A percentile compares a stretch with the other conserved stretches of the same genome.
Conservation (phyloP, 1,139 yeast genomes). For the Yamadazyma taylorii region DNA sequence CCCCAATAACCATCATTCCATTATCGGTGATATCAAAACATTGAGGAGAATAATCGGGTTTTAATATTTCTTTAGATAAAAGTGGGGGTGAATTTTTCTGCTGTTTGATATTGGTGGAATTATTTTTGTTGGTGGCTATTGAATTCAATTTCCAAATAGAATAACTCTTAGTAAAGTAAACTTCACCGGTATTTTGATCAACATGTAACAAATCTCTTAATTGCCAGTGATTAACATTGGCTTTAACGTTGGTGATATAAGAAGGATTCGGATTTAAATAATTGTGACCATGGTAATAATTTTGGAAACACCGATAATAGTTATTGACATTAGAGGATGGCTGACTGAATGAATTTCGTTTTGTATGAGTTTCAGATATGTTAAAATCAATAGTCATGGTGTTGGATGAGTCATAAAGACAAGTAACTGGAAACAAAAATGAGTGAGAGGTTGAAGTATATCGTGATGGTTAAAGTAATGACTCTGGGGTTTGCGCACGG, state of each 20-base stretch:
- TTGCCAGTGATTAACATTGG: constrained; percentile 76
- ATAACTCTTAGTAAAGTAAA: constrained; percentile 37
- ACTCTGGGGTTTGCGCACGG: too few relatives aligned
- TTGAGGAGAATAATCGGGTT: constrained; percentile 58
- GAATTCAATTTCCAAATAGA: constrained; percentile 24
- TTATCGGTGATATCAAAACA: constrained; percentile 60
- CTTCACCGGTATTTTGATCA: constrained; percentile 26
- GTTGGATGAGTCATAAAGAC: too few relatives aligned
- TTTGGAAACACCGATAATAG: constrained; percentile 37
- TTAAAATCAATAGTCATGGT: constrained; percentile 12
- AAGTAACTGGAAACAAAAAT: not conserved
- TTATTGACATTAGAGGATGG: constrained; percentile 4
- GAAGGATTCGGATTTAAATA: constrained; percentile 39
- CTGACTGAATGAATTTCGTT: constrained; percentile 4
- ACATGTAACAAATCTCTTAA: constrained; percentile 69
- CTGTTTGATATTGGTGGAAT: too few relatives aligned
- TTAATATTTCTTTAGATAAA: constrained; percentile 33
- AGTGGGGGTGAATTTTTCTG: too few relatives aligned
- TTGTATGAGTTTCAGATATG: constrained; percentile 1
- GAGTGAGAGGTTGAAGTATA: too few relatives aligned
- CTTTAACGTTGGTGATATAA: constrained; percentile 32
- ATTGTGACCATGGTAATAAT: constrained; percentile 44
- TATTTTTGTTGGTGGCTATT: too few relatives aligned
- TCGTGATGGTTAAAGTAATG: not conserved
- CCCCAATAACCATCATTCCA: constrained; percentile 69